phyloP scores from a whole-genome alignment of 2,329 filamentous ascomycete species.

The Fusarium sterilihyphosum region DNA sequence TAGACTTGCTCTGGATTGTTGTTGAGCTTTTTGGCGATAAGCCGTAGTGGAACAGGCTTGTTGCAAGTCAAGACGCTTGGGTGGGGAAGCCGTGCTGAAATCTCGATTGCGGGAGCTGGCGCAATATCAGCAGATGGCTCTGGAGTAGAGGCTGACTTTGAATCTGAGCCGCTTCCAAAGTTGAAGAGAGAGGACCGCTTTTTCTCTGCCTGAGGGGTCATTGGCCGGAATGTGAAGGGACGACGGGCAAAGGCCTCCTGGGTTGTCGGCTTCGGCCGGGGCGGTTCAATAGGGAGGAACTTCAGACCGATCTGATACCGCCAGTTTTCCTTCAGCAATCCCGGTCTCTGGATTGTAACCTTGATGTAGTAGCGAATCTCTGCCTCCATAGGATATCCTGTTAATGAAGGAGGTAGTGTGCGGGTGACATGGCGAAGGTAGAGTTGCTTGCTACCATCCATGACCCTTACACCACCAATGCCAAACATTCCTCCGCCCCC shows the following conservation, averaged over 20 bases:
- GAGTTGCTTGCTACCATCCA: slow-evolving; percentile 71
- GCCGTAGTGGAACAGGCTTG: slow-evolving; percentile 80
- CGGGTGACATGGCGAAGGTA: slow-evolving; percentile 79
- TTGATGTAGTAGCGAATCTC: slow-evolving; percentile 96
- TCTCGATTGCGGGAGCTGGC: slow-evolving; percentile 74
- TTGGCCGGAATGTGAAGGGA: slow-evolving; percentile 66
- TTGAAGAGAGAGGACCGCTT: slow-evolving; percentile 71
- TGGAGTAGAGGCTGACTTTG: slow-evolving; percentile 35
- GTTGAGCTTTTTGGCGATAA: slow-evolving; percentile 81
- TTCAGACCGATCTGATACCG: slow-evolving; percentile 76
- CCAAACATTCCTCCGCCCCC: slow-evolving; percentile 58
- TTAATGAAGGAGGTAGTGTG: slow-evolving; percentile 88
- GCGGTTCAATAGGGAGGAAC: slow-evolving; percentile 92
- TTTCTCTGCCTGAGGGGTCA: slow-evolving; percentile 49
- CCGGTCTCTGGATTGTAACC: slow-evolving; percentile 89
- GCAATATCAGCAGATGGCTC: slow-evolving; percentile 45
- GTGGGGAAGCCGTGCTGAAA: slow-evolving; percentile 82
- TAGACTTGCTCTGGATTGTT: slow-evolving; percentile 76
- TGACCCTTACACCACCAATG: slow-evolving; percentile 64
- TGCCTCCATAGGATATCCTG: slow-evolving; percentile 85
- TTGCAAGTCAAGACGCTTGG: slow-evolving; percentile 92
- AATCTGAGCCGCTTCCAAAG: slow-evolving; percentile 45
- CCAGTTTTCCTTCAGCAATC: slow-evolving; percentile 91
- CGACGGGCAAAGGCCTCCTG: slow-evolving; percentile 88
- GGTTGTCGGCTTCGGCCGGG: slow-evolving; percentile 71